Evolutionary conservation across 2,329 filamentous ascomycete species (phyloP).

Genomic region (Fusarium sulawesiense): DNA sequence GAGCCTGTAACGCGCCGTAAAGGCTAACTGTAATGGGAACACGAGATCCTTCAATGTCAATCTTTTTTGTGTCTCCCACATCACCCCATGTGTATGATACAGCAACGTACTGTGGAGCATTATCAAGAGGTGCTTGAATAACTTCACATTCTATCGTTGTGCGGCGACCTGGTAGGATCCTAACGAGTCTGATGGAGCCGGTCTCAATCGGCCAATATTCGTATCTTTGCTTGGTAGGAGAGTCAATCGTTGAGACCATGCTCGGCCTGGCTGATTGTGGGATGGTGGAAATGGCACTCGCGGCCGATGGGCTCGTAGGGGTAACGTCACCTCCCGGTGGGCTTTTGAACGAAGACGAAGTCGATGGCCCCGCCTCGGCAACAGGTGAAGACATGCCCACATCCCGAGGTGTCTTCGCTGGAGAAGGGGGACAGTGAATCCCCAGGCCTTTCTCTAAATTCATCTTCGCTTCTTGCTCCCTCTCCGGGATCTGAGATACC

Average conservation of each 20-base stretch:
- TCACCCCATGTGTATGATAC: slow-evolving; percentile 33
- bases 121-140: slow-evolving; percentile 2
- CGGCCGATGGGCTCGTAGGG: too few relatives aligned
- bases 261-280: not conserved
- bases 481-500: not conserved
- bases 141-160: slow-evolving; percentile 24
- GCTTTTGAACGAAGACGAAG: not conserved
- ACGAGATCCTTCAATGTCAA: slow-evolving; percentile 9
- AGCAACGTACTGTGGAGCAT: slow-evolving; percentile 6
- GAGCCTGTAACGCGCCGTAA: slow-evolving; percentile 7
- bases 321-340: not conserved
- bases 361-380: not conserved
- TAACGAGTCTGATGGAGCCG: slow-evolving; percentile 23
- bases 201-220: slow-evolving; percentile 20
- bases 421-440: not conserved
- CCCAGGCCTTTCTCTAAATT: not conserved
- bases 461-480: not conserved
- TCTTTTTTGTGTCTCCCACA: slow-evolving; percentile 8
- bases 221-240: not conserved
- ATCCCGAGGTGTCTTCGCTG: not conserved
- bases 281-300: not conserved
- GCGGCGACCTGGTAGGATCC: slow-evolving; percentile 5
- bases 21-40: slow-evolving; percentile 11
- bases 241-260: not conserved
- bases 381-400: not conserved